These are phyloP conservation scores for Xerocomus potaroensis DNA, from an alignment of 768 basidiomycete species.

Conservation along the genomic window DNA sequence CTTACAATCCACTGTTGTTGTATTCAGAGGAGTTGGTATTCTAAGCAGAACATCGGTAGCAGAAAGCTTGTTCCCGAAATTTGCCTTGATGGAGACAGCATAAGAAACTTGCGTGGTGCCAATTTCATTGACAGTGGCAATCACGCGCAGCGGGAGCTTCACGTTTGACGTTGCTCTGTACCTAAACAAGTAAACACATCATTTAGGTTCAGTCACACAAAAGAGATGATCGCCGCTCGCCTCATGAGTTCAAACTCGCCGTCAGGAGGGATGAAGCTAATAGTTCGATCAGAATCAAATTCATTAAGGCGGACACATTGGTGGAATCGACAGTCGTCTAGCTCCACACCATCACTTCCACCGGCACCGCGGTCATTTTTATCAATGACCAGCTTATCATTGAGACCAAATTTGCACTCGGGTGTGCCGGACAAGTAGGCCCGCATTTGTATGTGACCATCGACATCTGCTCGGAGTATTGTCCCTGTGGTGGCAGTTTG, in stretches of 20 bases:
- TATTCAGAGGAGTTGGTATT: conserved; percentile 96
- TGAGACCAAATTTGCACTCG: conserved; percentile 98
- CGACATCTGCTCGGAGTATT: conserved; percentile 91
- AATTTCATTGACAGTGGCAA: conserved; percentile 89
- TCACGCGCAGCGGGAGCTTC: conserved; percentile 86
- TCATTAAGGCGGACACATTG: conserved; percentile 95
- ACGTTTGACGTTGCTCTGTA: conserved; percentile 96
- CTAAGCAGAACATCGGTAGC: conserved; percentile 89
- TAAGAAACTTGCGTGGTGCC: conserved; percentile 92
- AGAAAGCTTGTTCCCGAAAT: conserved; percentile 87
- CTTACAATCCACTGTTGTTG: conserved; percentile 89
- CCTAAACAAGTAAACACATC: conserved; percentile 37
- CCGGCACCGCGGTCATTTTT: conserved; percentile 59
- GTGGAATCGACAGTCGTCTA: conserved; percentile 98
- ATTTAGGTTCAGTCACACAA: conserved; percentile 1
- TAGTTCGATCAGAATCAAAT: conserved; percentile 90
- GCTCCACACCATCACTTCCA: conserved; percentile 72
- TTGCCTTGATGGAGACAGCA: conserved; percentile 80
- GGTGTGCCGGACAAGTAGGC: conserved; percentile 96
- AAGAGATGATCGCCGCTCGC: conserved; percentile 38
- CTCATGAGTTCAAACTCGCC: conserved; percentile 99
- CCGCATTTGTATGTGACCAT: conserved; percentile 97
- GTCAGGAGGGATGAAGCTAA: conserved; percentile 97
- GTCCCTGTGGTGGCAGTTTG: conserved; percentile 50
- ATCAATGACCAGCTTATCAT: conserved; percentile 97